Evolutionary conservation across 208 protist genomes (phyloP).

Genomic region (Zelonia costaricensis): DNA sequence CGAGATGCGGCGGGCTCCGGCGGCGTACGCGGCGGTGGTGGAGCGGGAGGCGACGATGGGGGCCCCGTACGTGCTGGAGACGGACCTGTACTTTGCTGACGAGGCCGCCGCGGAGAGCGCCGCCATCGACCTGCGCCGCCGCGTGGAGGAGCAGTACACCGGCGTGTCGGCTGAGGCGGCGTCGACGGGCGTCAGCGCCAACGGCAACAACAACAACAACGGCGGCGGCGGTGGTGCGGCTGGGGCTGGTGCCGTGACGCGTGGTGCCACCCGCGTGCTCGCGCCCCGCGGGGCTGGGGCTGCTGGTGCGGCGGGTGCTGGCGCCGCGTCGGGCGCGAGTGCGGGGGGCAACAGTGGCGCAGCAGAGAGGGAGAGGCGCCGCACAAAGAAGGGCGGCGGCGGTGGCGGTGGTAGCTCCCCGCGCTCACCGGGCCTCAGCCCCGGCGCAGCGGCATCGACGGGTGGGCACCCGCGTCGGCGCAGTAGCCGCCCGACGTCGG

Average conservation of each 20-base stretch:
- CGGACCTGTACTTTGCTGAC: constrained; percentile 53
- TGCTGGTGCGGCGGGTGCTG: no score
- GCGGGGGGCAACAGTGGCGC: no score
- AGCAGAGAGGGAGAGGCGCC: constrained; percentile 8
- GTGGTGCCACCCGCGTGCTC: background rate
- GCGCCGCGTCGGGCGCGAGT: no score
- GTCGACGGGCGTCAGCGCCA: no score
- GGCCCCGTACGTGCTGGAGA: constrained; percentile 62
- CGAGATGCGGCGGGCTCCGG: constrained; percentile 56
- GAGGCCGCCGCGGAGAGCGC: constrained; percentile 28
- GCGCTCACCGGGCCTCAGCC: no score
- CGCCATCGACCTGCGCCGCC: constrained; percentile 11
- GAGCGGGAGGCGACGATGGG: constrained; percentile 62
- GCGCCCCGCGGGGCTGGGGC: no score
- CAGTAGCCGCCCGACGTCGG: background rate
- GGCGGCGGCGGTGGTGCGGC: background rate
- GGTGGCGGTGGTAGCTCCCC: no score
- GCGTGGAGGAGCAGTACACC: constrained; percentile 5
- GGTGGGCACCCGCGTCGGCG: background rate
- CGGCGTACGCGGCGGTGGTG: constrained; percentile 54
- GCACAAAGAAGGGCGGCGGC: background rate
- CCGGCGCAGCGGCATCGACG: background rate
- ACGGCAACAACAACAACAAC: no score
- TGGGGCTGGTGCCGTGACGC: background rate
- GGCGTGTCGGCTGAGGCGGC: background rate